phyloP scores from a whole-genome alignment of 331 rosid genomes.

The Quercus tomentella region DNA sequence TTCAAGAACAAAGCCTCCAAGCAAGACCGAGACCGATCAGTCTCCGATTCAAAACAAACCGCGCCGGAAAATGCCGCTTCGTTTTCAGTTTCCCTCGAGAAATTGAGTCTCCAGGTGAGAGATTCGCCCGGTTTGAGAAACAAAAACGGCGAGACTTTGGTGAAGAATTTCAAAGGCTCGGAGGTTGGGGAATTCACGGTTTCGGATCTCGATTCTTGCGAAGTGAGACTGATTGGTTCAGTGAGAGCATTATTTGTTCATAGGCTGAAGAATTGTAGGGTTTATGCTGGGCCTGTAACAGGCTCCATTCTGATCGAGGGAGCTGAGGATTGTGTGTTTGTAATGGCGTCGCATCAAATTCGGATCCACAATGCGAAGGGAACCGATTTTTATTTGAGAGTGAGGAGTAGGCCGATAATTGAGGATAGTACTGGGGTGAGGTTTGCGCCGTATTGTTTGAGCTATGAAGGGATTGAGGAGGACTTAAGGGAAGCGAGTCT shows the following conservation, averaged over 20 bases:
- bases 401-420: constrained; percentile 83
- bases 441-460: constrained; percentile 74
- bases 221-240: constrained; percentile 65
- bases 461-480: constrained; percentile 53
- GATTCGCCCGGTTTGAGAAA: constrained; percentile 61
- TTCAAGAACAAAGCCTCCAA: constrained; percentile 56
- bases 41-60: constrained; percentile 24
- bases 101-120: constrained; percentile 17
- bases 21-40: constrained; percentile 22
- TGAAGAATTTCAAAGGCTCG: constrained; percentile 37
- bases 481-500: constrained; percentile 65
- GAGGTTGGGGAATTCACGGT: constrained; percentile 75
- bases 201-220: constrained; percentile 78
- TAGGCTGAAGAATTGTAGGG: constrained; percentile 52
- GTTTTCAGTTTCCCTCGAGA: background rate
- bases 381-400: constrained; percentile 72
- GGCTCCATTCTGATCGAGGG: constrained; percentile 67
- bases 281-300: constrained; percentile 65
- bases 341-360: constrained; percentile 81
- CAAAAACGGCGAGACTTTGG: constrained; percentile 45
- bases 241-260: constrained; percentile 71
- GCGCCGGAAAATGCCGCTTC: background rate
- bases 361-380: constrained; percentile 63
- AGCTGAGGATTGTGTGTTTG: constrained; percentile 61
- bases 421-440: constrained; percentile 59